Conservation (phyloP, 257 asterid species). For the Solanum sejunctum region DNA sequence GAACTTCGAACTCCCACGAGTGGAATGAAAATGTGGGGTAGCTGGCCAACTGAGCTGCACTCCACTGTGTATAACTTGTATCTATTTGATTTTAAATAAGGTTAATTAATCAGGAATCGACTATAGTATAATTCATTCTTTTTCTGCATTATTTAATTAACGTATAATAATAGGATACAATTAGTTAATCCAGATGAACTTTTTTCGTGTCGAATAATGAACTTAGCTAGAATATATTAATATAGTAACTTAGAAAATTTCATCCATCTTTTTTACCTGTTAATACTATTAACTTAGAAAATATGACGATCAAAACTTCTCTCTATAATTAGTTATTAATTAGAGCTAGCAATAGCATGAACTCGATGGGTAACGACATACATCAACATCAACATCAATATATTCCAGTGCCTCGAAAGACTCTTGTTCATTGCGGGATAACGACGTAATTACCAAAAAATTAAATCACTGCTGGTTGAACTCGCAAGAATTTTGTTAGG, state of each 20-base stretch:
- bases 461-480: not conserved
- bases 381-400: no score
- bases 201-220: not conserved
- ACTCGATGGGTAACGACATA: not conserved
- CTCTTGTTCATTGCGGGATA: no score
- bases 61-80: no score
- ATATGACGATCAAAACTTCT: not conserved
- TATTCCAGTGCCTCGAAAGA: no score
- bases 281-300: not conserved
- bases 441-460: not conserved
- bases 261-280: not conserved
- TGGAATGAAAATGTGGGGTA: no score
- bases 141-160: not conserved
- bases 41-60: no score
- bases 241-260: not conserved
- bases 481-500: not conserved
- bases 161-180: not conserved
- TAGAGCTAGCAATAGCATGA: not conserved
- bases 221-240: not conserved
- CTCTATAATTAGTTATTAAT: not conserved
- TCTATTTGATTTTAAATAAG: not conserved
- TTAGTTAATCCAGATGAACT: not conserved
- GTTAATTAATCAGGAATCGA: not conserved
- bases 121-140: not conserved
- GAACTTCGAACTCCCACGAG: no score